A percentile compares a stretch with the other conserved stretches of the same genome.
phyloP scores from a whole-genome alignment of 192 early-diverging fungal genomes.

The Jimgerdemannia flammicorona region DNA sequence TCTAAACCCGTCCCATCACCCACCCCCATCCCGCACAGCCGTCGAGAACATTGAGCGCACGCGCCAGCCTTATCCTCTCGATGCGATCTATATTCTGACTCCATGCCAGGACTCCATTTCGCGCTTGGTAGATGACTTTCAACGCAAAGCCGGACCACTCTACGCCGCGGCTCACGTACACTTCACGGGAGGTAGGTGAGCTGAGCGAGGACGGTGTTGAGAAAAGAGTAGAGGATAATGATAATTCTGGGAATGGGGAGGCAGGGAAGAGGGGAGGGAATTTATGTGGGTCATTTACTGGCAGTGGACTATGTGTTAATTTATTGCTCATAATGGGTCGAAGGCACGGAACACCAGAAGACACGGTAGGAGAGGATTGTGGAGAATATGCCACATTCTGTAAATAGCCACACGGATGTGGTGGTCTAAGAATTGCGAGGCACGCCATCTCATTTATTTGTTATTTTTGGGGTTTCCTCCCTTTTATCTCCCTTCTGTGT shows the following conservation, averaged over 20 bases:
- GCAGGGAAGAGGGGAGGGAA: neutral
- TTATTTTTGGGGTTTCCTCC: neutral
- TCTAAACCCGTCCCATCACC: neutral
- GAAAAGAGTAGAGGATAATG: neutral
- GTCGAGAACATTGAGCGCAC: slow-evolving; percentile 57
- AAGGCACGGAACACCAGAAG: too few species aligned
- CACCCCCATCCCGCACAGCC: slow-evolving; percentile 28
- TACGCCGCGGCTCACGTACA: slow-evolving; percentile 60
- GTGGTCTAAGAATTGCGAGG: too few species aligned
- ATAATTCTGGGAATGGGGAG: neutral
- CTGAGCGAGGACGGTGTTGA: neutral
- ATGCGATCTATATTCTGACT: slow-evolving; percentile 59
- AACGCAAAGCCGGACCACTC: slow-evolving; percentile 40
- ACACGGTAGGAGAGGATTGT: too few species aligned
- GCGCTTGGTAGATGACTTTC: slow-evolving; percentile 59
- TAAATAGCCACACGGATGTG: too few species aligned
- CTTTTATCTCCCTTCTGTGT: neutral
- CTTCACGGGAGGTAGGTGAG: slow-evolving; percentile 45
- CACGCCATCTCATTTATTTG: neutral
- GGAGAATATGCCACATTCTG: too few species aligned
- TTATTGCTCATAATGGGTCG: too few species aligned
- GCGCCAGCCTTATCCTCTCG: slow-evolving; percentile 56
- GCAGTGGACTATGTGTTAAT: too few species aligned
- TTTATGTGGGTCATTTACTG: too few species aligned
- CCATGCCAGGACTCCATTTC: slow-evolving; percentile 56